A percentile compares a stretch with the other conserved stretches of the same genome.
These are phyloP conservation scores for Glonium stellatum DNA, from an alignment of 495 filamentous ascomycete genomes.

Conservation along the genomic window DNA sequence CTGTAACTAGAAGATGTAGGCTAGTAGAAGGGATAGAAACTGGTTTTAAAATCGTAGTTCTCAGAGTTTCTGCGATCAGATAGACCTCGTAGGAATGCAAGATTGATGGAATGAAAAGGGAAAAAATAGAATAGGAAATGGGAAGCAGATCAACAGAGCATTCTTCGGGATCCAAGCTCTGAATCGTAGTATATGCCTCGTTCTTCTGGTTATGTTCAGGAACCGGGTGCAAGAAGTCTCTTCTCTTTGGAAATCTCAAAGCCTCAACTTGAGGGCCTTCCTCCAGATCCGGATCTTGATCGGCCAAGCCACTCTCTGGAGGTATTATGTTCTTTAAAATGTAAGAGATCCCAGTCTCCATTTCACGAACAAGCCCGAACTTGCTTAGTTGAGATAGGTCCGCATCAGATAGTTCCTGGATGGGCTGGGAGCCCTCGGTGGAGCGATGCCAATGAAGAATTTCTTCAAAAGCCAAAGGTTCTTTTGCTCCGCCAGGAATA, in stretches of 20 bases:
- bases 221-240: conserved; percentile 53
- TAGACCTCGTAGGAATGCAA: conserved; percentile 58
- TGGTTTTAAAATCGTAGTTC: conserved; percentile 50
- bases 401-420: not conserved
- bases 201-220: conserved; percentile 12
- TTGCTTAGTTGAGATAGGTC: not conserved
- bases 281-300: not conserved
- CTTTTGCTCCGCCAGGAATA: conserved; percentile 5
- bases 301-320: too few relatives aligned
- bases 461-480: not conserved
- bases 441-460: conserved; percentile 4
- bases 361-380: conserved; percentile 5
- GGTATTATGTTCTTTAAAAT: conserved; percentile 4
- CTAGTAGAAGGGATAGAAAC: conserved; percentile 44
- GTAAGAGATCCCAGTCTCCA: conserved; percentile 4
- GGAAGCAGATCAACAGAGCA: conserved; percentile 54
- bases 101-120: conserved; percentile 68
- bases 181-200: conserved; percentile 24
- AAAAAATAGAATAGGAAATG: conserved; percentile 54
- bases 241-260: conserved; percentile 46
- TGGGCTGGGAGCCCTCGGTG: conserved; percentile 1
- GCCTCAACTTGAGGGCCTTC: conserved; percentile 10
- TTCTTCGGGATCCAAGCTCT: conserved; percentile 24
- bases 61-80: conserved; percentile 57
- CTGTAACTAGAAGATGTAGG: conserved; percentile 56